Evolutionary conservation across 2,329 filamentous ascomycete species (phyloP).

Genomic region (Aspergillus phoenicis): DNA sequence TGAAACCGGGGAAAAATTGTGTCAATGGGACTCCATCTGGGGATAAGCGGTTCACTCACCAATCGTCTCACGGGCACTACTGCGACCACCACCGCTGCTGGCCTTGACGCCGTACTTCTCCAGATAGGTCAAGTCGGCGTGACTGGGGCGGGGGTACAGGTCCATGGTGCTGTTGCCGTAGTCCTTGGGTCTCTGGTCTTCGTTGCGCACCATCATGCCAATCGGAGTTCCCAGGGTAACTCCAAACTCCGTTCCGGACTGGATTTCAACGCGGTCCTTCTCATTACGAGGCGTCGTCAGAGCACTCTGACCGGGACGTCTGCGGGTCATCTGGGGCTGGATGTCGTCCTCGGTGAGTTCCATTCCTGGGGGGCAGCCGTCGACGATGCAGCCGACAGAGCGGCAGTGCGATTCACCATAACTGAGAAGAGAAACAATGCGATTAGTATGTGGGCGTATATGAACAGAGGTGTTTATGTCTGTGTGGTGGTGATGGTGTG

Average conservation of each 20-base stretch:
- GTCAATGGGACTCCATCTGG: neutral
- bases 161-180: slow-evolving; percentile 91
- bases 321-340: slow-evolving; percentile 90
- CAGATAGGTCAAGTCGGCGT: slow-evolving; percentile 96
- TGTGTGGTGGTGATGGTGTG: neutral
- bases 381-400: slow-evolving; percentile 92
- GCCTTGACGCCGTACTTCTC: slow-evolving; percentile 97
- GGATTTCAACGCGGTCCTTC: slow-evolving; percentile 87
- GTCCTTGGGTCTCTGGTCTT: slow-evolving; percentile 90
- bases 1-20: slow-evolving; percentile 27
- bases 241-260: slow-evolving; percentile 89
- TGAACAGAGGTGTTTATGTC: too few species aligned
- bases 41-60: slow-evolving; percentile 50
- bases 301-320: slow-evolving; percentile 83
- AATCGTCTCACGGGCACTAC: slow-evolving; percentile 93
- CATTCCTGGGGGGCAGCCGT: slow-evolving; percentile 87
- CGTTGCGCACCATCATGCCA: slow-evolving; percentile 81
- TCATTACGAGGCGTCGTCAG: slow-evolving; percentile 93
- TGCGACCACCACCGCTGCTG: slow-evolving; percentile 83
- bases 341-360: slow-evolving; percentile 82
- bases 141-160: slow-evolving; percentile 83
- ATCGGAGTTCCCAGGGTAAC: slow-evolving; percentile 90
- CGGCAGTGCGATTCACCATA: slow-evolving; percentile 89
- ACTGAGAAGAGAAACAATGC: slow-evolving; percentile 31
- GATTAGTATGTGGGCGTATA: neutral